phyloP scores from a whole-genome alignment of 2,329 filamentous ascomycete genomes.

The Diaporthe longicolla region DNA sequence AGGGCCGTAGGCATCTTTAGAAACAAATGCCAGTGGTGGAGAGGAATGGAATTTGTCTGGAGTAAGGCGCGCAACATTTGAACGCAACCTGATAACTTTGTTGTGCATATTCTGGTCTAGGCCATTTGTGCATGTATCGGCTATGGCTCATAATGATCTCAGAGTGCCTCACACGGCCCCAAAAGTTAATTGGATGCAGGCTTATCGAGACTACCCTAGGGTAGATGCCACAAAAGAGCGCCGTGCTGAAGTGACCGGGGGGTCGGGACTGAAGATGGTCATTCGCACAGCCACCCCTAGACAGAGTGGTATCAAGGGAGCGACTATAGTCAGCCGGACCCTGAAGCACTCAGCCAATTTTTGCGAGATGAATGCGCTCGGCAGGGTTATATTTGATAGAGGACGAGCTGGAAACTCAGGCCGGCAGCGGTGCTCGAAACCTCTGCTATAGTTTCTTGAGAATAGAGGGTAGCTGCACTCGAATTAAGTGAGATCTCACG shows the following conservation, averaged over 20 bases:
- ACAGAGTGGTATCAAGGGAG: no score
- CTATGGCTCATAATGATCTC: slow-evolving; percentile 9
- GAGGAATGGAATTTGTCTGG: no score
- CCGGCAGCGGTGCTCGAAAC: background rate
- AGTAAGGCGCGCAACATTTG: no score
- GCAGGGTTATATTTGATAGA: background rate
- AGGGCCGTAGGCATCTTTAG: no score
- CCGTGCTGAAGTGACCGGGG: background rate
- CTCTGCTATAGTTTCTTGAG: background rate
- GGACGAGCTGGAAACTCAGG: background rate
- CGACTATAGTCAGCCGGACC: no score
- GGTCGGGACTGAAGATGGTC: no score
- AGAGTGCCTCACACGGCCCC: background rate
- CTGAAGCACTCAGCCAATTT: background rate
- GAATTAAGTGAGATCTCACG: background rate
- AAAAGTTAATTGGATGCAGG: background rate
- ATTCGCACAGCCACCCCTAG: no score
- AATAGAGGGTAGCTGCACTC: background rate
- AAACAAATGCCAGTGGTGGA: no score
- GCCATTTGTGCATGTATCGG: background rate
- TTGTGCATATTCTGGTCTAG: background rate
- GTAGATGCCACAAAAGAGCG: background rate
- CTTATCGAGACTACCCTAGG: background rate
- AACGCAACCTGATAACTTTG: no score
- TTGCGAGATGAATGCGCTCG: background rate